Evolutionary conservation across 2,329 filamentous ascomycete genomes (phyloP), one percentile per base, ranked within the genome.

Genomic region (Massarina eburnea): DNA sequence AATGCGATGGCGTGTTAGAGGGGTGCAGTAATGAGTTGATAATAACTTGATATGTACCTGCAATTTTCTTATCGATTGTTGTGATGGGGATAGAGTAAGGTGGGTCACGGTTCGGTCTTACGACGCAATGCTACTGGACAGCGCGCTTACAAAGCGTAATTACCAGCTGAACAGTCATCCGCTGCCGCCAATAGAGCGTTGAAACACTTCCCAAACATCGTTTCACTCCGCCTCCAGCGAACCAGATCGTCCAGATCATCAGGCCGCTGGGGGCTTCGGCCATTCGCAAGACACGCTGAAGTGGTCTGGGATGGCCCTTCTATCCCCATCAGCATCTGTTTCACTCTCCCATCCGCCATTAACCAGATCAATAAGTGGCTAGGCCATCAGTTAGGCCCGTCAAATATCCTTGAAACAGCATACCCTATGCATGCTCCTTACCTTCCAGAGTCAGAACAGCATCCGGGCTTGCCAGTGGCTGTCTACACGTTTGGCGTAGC

Each of bases 341-440:
- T 63, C 57, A 62, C 43, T 46, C 57, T 43, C 52, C 51, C 55
- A 48, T 35, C 38, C 41, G 42, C 43, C 45, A 47, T 38, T 18
- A 18, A n/a, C 12, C 27, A 30, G 26, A 47, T 41, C 35, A 46
- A 30, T 14, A 30, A n/a, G 27, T 14, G 48, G 48, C 39, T 48
- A 41, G 49, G 39, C 48, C 45, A 51, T 55, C 19, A 18, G n/a
- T 30, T 37, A 41, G 34, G 26, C 55, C 55, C 48, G 56, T 39
- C 48, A 49, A 59, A 63, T 64, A 51, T 59, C 57, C 54, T 46
- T 64, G 61, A 66, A 66, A 66, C 62, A 57, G 40, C 41, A 36
- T 52, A 52, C 38, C 43, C 45, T 39, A 41, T 43, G 33, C 43
- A 39, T 43, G 18, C 32, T 36, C 21, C 5, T 36, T 38, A 41